Evolutionary conservation across 2,329 filamentous ascomycete genomes (phyloP).

Genomic region (Tympanopsis confertula): DNA sequence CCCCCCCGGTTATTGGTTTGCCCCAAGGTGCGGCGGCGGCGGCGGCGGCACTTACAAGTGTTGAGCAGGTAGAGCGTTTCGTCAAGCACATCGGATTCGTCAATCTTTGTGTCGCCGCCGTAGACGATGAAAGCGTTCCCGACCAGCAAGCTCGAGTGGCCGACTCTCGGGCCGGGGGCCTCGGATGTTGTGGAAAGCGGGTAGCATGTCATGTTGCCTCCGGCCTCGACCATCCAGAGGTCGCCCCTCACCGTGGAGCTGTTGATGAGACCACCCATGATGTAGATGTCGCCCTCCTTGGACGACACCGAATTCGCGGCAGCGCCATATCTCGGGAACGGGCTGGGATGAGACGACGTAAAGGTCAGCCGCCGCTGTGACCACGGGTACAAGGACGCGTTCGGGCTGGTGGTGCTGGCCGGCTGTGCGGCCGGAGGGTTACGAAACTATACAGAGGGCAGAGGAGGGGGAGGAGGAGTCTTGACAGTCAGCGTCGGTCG

Average conservation of each 20-base stretch:
- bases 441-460: conserved; percentile 2
- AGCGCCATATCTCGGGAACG: conserved; percentile 92
- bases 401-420: conserved; percentile 36
- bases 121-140: conserved; percentile 99
- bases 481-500: conserved; percentile 1
- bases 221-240: conserved; percentile 93
- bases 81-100: conserved; percentile 81
- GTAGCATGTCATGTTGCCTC: conserved; percentile 77
- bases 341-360: conserved; percentile 68
- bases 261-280: conserved; percentile 94
- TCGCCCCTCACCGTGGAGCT: conserved; percentile 93
- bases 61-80: conserved; percentile 94
- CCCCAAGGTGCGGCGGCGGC: background rate
- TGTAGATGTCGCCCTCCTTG: conserved; percentile 91
- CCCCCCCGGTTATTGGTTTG: background rate
- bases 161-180: conserved; percentile 86
- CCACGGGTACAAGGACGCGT: conserved; percentile 86
- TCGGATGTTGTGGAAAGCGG: conserved; percentile 85
- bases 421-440: conserved; percentile 10
- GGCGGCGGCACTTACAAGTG: conserved; percentile 62
- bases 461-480: conserved; percentile 2
- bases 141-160: conserved; percentile 84
- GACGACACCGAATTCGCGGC: conserved; percentile 87
- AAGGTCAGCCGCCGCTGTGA: conserved; percentile 82
- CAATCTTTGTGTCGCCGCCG: conserved; percentile 93